phyloP scores from a whole-genome alignment of 1,139 yeast genomes.

The Suhomyces wounanorum region DNA sequence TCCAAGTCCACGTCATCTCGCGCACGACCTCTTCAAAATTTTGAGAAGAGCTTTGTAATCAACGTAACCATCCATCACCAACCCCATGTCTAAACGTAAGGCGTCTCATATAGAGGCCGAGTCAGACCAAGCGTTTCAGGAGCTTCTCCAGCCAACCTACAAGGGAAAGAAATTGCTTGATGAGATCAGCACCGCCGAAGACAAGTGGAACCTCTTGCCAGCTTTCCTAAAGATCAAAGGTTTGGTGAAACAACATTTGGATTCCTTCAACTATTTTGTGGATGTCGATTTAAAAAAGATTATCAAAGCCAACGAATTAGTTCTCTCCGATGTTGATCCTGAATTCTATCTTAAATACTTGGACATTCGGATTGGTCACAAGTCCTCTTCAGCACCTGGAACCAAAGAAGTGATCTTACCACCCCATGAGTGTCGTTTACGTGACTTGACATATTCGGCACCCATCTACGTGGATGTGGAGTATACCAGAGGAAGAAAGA shows the following conservation, averaged over 20 bases:
- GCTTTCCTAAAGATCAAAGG: constrained; percentile 96
- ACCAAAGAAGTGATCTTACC: constrained; percentile 70
- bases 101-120: constrained; percentile 17
- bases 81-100: constrained; percentile 23
- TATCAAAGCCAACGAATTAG: constrained; percentile 84
- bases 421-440: constrained; percentile 94
- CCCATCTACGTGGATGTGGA: constrained; percentile 97
- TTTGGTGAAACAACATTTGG: constrained; percentile 93
- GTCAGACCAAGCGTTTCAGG: constrained; percentile 62
- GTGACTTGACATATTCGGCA: constrained; percentile 95
- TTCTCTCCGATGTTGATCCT: constrained; percentile 94
- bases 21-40: constrained; percentile 9
- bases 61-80: not conserved
- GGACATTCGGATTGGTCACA: constrained; percentile 87
- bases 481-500: constrained; percentile 90
- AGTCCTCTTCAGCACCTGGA: constrained; percentile 51
- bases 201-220: constrained; percentile 94
- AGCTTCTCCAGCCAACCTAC: constrained; percentile 75
- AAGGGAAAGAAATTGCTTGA: constrained; percentile 87
- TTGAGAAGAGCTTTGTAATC: constrained; percentile 12
- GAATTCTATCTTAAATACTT: constrained; percentile 89
- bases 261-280: constrained; percentile 93
- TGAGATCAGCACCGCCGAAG: constrained; percentile 85
- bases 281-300: constrained; percentile 92
- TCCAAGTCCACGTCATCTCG: not conserved